phyloP scores from a whole-genome alignment of 106 monocot genomes.

The Hemerocallis citrina region DNA sequence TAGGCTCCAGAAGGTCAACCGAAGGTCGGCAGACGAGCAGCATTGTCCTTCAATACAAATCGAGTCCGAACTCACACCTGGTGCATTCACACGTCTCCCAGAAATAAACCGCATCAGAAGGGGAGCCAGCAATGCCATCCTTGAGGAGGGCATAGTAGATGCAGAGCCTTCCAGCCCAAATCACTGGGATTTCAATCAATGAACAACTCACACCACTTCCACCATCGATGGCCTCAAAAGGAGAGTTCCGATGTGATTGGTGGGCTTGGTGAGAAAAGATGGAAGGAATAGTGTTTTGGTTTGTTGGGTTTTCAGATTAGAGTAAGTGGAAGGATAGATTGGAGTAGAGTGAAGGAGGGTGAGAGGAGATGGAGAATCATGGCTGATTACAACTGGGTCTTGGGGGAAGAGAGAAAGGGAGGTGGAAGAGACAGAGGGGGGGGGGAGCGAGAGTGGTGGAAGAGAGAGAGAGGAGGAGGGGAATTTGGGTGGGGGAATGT shows the following conservation, averaged over 20 bases:
- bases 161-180: conserved; percentile 81
- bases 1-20: too few relatives aligned
- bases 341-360: neutral
- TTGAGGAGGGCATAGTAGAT: conserved; percentile 71
- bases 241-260: neutral
- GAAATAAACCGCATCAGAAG: too few relatives aligned
- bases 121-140: conserved; percentile 73
- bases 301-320: neutral
- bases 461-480: too few relatives aligned
- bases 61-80: too few relatives aligned
- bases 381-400: neutral
- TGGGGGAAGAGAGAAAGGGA: too few relatives aligned
- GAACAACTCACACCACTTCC: conserved; percentile 17
- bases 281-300: conserved; percentile 25
- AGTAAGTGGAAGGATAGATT: neutral
- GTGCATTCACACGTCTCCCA: too few relatives aligned
- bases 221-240: neutral
- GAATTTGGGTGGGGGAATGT: too few relatives aligned
- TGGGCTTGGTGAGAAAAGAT: neutral
- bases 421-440: too few relatives aligned
- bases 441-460: too few relatives aligned
- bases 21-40: too few relatives aligned
- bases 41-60: too few relatives aligned
- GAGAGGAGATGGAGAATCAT: conserved; percentile 27
- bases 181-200: conserved; percentile 61